Evolutionary conservation across 148 eudicot genomes (phyloP).

Genomic region (Cornus controversa): DNA sequence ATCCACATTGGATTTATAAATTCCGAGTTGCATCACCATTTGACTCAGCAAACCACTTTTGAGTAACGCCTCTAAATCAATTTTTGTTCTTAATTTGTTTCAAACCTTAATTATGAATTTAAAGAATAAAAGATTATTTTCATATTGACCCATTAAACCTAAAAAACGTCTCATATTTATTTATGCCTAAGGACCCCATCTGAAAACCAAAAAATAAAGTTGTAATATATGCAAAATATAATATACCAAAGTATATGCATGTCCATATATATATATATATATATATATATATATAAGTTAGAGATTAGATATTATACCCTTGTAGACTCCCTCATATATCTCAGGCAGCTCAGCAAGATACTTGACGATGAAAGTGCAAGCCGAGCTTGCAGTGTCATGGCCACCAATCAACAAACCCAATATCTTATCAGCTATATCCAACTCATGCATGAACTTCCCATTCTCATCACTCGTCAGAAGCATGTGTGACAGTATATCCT

Average conservation of each 20-base stretch:
- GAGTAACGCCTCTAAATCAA: too few relatives aligned
- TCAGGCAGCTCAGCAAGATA: conserved; percentile 8
- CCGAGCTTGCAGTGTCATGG: conserved; percentile 7
- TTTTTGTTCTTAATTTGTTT: too few relatives aligned
- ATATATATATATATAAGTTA: not conserved
- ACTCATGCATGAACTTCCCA: conserved; percentile 1
- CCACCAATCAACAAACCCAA: conserved; percentile 6
- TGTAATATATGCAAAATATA: too few relatives aligned
- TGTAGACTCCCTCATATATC: not conserved
- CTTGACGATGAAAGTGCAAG: conserved; percentile 4
- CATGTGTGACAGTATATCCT: conserved; percentile 12
- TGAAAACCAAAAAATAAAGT: too few relatives aligned
- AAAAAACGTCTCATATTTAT: too few relatives aligned
- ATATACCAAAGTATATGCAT: too few relatives aligned
- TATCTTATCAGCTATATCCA: conserved; percentile 3
- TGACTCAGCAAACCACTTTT: not conserved
- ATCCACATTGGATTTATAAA: too few relatives aligned
- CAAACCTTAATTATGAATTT: too few relatives aligned
- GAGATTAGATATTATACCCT: not conserved
- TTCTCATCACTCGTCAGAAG: not conserved
- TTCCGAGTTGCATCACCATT: not conserved
- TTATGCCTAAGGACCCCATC: too few relatives aligned
- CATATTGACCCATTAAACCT: too few relatives aligned
- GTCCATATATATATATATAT: not conserved
- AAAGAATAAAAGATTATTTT: too few relatives aligned